phyloP scores from a whole-genome alignment of 768 basidiomycete species.

The Suillus luteus region DNA sequence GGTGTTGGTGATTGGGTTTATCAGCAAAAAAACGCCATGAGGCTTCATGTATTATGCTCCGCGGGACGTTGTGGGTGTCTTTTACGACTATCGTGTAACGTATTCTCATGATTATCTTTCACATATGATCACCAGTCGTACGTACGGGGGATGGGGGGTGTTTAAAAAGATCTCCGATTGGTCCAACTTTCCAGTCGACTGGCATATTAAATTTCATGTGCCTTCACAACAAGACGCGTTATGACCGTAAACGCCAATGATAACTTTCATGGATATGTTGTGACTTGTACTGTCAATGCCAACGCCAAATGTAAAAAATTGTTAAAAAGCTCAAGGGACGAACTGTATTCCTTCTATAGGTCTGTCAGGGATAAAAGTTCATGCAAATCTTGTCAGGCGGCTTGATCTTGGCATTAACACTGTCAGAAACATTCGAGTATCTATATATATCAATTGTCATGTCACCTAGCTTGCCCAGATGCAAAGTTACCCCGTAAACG shows the following conservation, averaged over 20 bases:
- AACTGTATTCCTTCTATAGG: background rate
- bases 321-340: background rate
- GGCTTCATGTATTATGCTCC: background rate
- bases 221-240: background rate
- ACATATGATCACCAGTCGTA: background rate
- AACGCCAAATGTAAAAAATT: background rate
- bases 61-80: background rate
- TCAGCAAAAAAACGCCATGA: background rate
- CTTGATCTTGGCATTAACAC: background rate
- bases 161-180: background rate
- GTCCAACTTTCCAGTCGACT: background rate
- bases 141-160: background rate
- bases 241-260: background rate
- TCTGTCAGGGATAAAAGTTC: background rate
- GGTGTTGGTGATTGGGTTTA: background rate
- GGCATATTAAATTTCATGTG: constrained; percentile 4
- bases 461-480: background rate
- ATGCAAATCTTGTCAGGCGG: background rate
- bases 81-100: background rate
- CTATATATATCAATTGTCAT: background rate
- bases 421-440: background rate
- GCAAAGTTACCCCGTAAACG: background rate
- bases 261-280: background rate
- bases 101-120: constrained; percentile 3
- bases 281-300: background rate